These are phyloP conservation scores for Thyridium curvatum DNA, from an alignment of 2,329 filamentous ascomycete genomes.

Conservation along the genomic window DNA sequence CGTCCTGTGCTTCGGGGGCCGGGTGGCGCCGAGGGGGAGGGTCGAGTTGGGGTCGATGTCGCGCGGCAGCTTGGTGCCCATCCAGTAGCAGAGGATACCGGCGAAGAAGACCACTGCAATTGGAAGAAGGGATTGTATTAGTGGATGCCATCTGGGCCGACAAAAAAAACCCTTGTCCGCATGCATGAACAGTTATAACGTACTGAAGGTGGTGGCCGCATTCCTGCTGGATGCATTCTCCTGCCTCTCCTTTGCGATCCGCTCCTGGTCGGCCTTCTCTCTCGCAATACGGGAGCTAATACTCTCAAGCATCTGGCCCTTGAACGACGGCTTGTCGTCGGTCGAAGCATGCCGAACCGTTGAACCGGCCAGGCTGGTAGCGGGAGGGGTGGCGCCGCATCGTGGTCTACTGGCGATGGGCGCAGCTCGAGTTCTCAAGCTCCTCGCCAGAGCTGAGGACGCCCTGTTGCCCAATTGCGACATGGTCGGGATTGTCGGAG, in stretches of 20 bases:
- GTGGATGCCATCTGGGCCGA: too few relatives aligned
- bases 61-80: conserved; percentile 49
- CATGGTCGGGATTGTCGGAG: conserved; percentile 3
- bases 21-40: conserved; percentile 45
- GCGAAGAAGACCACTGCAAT: conserved; percentile 48
- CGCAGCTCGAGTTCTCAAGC: conserved; percentile 1
- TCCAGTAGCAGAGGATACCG: conserved; percentile 47
- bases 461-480: conserved; percentile 8
- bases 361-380: not conserved
- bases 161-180: too few relatives aligned
- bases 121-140: conserved; percentile 15
- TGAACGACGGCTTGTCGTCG: conserved; percentile 28
- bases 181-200: too few relatives aligned
- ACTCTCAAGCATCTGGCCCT: conserved; percentile 48
- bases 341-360: conserved; percentile 6
- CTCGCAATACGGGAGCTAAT: conserved; percentile 41
- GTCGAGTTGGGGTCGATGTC: conserved; percentile 50
- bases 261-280: conserved; percentile 39
- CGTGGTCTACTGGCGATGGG: conserved; percentile 2
- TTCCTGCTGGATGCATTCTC: conserved; percentile 30
- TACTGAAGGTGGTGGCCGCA: conserved; percentile 42
- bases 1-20: conserved; percentile 48
- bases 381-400: not conserved
- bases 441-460: conserved; percentile 4
- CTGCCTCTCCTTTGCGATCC: conserved; percentile 31